Conservation (phyloP, 2,329 filamentous ascomycete genomes). For the Epichloe sylvatica region DNA sequence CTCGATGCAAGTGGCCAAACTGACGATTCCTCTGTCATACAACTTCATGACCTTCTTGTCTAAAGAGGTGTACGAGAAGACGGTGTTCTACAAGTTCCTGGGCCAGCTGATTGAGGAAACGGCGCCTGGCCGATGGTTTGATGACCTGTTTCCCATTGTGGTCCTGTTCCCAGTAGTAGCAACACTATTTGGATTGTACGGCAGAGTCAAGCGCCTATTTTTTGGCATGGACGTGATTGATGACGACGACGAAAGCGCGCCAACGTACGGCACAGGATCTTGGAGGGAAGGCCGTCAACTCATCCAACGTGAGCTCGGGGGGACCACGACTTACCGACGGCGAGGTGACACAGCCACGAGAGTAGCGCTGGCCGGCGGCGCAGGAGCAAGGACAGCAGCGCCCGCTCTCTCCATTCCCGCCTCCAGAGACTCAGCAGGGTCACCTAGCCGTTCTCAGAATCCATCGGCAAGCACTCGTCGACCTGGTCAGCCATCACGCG, state of each 20-base stretch:
- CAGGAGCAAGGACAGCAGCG: slow-evolving; percentile 23
- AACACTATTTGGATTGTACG: slow-evolving; percentile 80
- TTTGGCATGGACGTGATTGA: slow-evolving; percentile 63
- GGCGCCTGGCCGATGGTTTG: slow-evolving; percentile 68
- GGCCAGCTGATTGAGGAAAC: slow-evolving; percentile 75
- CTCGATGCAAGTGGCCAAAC: slow-evolving; percentile 75
- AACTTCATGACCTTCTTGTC: slow-evolving; percentile 92
- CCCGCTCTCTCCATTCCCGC: slow-evolving; percentile 36
- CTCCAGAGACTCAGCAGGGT: slow-evolving; percentile 20
- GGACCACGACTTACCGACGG: slow-evolving; percentile 40
- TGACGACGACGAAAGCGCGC: slow-evolving; percentile 51
- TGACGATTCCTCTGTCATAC: slow-evolving; percentile 86
- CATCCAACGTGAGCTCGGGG: slow-evolving; percentile 72
- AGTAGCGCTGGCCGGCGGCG: slow-evolving; percentile 14
- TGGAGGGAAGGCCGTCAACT: slow-evolving; percentile 88
- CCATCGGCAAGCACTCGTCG: slow-evolving; percentile 15
- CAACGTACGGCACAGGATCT: slow-evolving; percentile 59
- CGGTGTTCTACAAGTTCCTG: slow-evolving; percentile 77
- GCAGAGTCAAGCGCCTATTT: slow-evolving; percentile 64
- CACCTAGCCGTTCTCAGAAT: slow-evolving; percentile 28
- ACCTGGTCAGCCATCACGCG: slow-evolving; percentile 13
- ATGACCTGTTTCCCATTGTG: slow-evolving; percentile 76
- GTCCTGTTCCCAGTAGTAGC: slow-evolving; percentile 75
- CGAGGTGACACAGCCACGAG: slow-evolving; percentile 29
- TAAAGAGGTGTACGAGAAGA: slow-evolving; percentile 55